Evolutionary conservation across 441 rosid species (phyloP).

Genomic region (Gossypium lobatum): DNA sequence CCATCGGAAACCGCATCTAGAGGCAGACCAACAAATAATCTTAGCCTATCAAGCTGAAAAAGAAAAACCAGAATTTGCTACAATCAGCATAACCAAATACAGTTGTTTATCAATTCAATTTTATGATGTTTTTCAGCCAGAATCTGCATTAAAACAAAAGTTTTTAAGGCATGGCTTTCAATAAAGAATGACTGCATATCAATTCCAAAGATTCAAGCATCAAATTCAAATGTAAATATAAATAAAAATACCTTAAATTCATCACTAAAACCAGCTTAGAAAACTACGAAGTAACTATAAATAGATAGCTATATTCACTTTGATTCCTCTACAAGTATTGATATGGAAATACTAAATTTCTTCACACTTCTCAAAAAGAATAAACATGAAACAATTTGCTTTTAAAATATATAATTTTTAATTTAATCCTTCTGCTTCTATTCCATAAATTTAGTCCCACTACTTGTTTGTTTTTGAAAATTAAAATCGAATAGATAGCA

Average conservation of each 20-base stretch:
- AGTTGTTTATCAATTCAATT: background rate
- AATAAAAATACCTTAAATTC: background rate
- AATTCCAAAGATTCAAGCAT: background rate
- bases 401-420: background rate
- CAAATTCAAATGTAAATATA: background rate
- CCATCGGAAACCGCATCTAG: slow-evolving; percentile 66
- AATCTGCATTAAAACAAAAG: background rate
- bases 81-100: background rate
- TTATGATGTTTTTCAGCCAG: background rate
- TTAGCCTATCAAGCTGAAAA: slow-evolving; percentile 49
- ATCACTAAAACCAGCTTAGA: background rate
- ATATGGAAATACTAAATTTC: background rate
- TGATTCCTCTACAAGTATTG: background rate
- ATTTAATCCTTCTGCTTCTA: too few species aligned
- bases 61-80: background rate
- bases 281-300: background rate
- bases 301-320: background rate
- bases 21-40: slow-evolving; percentile 77
- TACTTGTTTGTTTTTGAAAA: too few species aligned
- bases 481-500: too few species aligned
- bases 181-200: background rate
- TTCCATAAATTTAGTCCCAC: too few species aligned
- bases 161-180: background rate
- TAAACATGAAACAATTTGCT: background rate
- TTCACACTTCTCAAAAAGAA: background rate